These are phyloP conservation scores for Phytopythium sindhum DNA, from an alignment of 352 stramenopile species.

Conservation along the genomic window DNA sequence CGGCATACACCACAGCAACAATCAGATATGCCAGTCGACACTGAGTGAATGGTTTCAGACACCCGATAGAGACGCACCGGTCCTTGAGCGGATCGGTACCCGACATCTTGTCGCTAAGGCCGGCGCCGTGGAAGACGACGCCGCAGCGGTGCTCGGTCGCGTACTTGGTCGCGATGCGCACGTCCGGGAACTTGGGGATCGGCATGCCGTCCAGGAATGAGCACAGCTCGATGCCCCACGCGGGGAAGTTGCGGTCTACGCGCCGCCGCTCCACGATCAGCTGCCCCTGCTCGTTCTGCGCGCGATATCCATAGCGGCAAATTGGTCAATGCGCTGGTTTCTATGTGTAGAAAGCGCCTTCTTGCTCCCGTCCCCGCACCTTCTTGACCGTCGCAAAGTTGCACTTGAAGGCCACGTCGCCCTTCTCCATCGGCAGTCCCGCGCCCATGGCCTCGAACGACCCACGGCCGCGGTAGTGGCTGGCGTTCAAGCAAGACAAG, in stretches of 20 bases:
- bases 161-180: slow-evolving; percentile 80
- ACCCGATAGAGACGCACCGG: slow-evolving; percentile 39
- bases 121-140: slow-evolving; percentile 79
- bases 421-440: slow-evolving; percentile 77
- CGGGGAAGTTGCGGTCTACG: slow-evolving; percentile 82
- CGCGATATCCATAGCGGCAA: background rate
- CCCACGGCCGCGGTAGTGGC: slow-evolving; percentile 79
- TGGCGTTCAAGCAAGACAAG: slow-evolving; percentile 17
- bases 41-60: background rate
- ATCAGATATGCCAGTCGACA: slow-evolving; percentile 1
- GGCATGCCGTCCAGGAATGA: slow-evolving; percentile 62
- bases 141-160: slow-evolving; percentile 86
- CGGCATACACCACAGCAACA: too few species aligned
- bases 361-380: slow-evolving; percentile 7
- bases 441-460: slow-evolving; percentile 89
- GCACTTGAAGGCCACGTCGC: slow-evolving; percentile 88
- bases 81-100: slow-evolving; percentile 88
- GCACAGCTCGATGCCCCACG: slow-evolving; percentile 83
- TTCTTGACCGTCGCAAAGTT: slow-evolving; percentile 82
- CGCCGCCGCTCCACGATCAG: slow-evolving; percentile 66
- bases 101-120: slow-evolving; percentile 82
- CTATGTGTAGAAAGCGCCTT: background rate
- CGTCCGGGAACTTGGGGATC: slow-evolving; percentile 55
- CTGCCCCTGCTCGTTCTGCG: slow-evolving; percentile 50
- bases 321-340: background rate